Base-by-base conservation (phyloP, 345 rosid genomes). In the Limnanthes douglasii region DNA sequence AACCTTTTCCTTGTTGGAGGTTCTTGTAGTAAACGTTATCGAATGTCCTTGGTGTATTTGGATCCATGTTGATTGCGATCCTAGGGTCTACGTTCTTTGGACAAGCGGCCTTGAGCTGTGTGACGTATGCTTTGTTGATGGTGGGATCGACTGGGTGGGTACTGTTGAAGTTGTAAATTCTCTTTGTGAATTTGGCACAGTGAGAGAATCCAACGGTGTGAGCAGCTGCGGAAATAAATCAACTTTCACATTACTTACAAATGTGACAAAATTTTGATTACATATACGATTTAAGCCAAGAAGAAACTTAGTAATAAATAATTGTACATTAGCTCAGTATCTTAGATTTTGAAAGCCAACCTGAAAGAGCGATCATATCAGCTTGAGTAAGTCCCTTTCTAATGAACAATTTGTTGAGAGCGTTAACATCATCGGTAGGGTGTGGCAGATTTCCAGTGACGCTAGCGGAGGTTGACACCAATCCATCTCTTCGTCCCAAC, bases 331-430 rank as follows among this genome's bases (percentile, higher is more conserved):
- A n/a, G n/a, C n/a, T n/a, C n/a, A n/a, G n/a, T n/a, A n/a, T n/a
- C n/a, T n/a, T n/a, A n/a, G n/a, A n/a, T n/a, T n/a, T n/a, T n/a
- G n/a, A n/a, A n/a, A n/a, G n/a, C n/a, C n/a, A n/a, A 78, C 95
- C 86, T 15, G 95, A 83, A 48, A 83, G 95, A 23, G 95, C 95
- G 45, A 83, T 70, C 95, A 83, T 70, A 60, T 83, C 95, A 0
- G 52, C 8, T 53, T 78, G 95, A 32, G 36, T 19, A 43, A 83
- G 83, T 19, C 73, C 75, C 41, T 67, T 32, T 6, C 69, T 60
- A 2, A 59, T 61, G 45, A 83, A 83, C 40, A 78, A 19, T 0
- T 61, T 25, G 32, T 68, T 78, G 41, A 83, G 95, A 57, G 59
- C 60, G 37, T 48, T 39, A 36, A 83, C 53, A 11, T 61, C 57